Percentiles rank a stretch among this genome's conserved stretches.
Conservation (phyloP, 1,139 yeast species). For the Pichia sp. region DNA sequence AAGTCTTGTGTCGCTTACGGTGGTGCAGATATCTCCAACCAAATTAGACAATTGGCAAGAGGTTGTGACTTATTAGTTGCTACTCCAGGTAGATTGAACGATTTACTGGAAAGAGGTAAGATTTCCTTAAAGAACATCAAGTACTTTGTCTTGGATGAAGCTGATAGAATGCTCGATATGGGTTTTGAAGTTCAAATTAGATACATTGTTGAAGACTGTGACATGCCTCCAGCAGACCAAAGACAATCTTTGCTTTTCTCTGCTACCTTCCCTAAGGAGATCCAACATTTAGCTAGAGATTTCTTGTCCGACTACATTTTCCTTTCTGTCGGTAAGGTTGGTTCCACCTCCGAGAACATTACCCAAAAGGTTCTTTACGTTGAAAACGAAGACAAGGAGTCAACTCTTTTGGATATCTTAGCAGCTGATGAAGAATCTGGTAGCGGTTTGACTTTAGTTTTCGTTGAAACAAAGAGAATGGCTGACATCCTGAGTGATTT, state of each 20-base stretch:
- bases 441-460: slow-evolving; percentile 79
- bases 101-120: slow-evolving; percentile 89
- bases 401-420: slow-evolving; percentile 83
- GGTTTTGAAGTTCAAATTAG: slow-evolving; percentile 99
- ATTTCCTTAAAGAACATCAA: slow-evolving; percentile 85
- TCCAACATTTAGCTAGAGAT: slow-evolving; percentile 94
- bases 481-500: slow-evolving; percentile 94
- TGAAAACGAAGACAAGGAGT: slow-evolving; percentile 92
- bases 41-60: slow-evolving; percentile 81
- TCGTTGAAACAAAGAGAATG: slow-evolving; percentile 98
- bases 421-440: slow-evolving; percentile 68
- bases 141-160: slow-evolving; percentile 95
- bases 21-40: slow-evolving; percentile 90
- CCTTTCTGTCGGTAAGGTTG: slow-evolving; percentile 96
- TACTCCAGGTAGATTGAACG: slow-evolving; percentile 98
- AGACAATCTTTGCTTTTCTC: slow-evolving; percentile 98
- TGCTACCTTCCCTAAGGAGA: slow-evolving; percentile 98
- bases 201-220: slow-evolving; percentile 95
- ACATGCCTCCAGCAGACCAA: slow-evolving; percentile 85
- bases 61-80: slow-evolving; percentile 97
- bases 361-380: slow-evolving; percentile 91
- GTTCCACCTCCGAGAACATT: slow-evolving; percentile 95
- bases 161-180: slow-evolving; percentile 99
- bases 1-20: slow-evolving; percentile 96
- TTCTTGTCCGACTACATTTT: slow-evolving; percentile 93